phyloP scores from a whole-genome alignment of 257 asterid genomes.

The Penstemon newberryi region DNA sequence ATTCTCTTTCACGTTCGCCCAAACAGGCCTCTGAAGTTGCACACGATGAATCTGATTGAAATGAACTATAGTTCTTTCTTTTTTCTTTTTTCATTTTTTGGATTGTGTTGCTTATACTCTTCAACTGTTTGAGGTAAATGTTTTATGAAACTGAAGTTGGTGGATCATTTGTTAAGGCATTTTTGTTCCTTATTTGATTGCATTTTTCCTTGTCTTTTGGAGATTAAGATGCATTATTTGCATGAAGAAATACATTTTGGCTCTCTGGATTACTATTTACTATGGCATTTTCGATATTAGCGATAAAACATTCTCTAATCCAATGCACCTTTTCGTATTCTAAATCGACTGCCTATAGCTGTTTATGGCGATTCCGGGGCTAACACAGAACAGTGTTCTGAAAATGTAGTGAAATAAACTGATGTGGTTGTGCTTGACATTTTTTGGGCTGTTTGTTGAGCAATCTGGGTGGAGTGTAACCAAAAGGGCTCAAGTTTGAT shows the following conservation, averaged over 20 bases:
- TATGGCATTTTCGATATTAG: no score
- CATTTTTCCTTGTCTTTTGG: conserved; percentile 7
- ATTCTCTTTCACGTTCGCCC: conserved; percentile 39
- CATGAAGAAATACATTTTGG: not conserved
- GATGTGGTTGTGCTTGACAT: no score
- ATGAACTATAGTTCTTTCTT: conserved; percentile 22
- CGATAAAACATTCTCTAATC: no score
- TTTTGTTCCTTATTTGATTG: conserved; percentile 10
- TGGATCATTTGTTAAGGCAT: conserved; percentile 18
- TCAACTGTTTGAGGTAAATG: conserved; percentile 30
- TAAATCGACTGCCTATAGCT: no score
- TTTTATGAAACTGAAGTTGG: conserved; percentile 30
- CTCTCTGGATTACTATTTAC: no score
- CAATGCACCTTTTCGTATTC: no score
- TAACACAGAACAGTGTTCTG: no score
- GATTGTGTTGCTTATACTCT: conserved; percentile 16
- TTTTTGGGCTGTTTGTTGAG: no score
- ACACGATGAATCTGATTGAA: conserved; percentile 41
- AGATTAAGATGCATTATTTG: not conserved
- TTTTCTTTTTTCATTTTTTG: not conserved
- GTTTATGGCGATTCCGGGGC: no score
- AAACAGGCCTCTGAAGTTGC: conserved; percentile 37
- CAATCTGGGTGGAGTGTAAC: no score
- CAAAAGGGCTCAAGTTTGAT: no score
- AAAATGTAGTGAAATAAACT: no score